Evolutionary conservation across 306 rosid species (phyloP), one percentile per base, ranked within the genome.

Genomic region (Albizia julibrissin): DNA sequence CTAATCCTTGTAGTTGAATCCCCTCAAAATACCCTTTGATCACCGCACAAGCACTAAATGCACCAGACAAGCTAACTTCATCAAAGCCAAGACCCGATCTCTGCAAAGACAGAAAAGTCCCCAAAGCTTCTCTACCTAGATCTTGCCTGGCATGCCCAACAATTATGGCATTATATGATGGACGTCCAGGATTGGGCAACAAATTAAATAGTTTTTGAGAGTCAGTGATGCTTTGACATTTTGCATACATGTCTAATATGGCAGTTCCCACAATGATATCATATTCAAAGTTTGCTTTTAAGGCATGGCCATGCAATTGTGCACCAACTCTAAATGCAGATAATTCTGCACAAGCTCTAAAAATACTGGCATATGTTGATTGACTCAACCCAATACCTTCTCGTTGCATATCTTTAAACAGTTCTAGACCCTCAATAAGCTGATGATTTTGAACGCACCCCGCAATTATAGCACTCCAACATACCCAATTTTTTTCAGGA

Each of bases 161-260:
- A 50, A 50, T 50, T 4, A 50, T 50, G 58, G 58, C 58, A 18
- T 50, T 50, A 50, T 87, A 88, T 62, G 97, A 87, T 81, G 93
- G 96, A 85, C 90, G 85, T 68, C 80, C 85, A 67, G 87, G 90
- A 46, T 73, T 85, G 15, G 89, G 93, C 76, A 94, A 81, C 8
- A 78, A 67, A 78, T 81, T 81, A 81, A 94, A 94, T 39, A 91
- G 65, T 85, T 90, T 92, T 79, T 39, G 84, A 31, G 98, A 93
- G 78, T 94, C 97, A 27, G 49, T 13, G 77, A 92, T 84, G 72
- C 83, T 89, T 72, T 78, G 81, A 85, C 97, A 92, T 84, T 92
- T 94, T 62, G 92, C 94, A 77, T 94, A 94, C 98, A 94, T 92
- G 87, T 92, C 98, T 76, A 92, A 74, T 49, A 87, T 91, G n/a